Evolutionary conservation across 192 early-diverging fungal species (phyloP).

Genomic region (Umbelopsis vinacea): DNA sequence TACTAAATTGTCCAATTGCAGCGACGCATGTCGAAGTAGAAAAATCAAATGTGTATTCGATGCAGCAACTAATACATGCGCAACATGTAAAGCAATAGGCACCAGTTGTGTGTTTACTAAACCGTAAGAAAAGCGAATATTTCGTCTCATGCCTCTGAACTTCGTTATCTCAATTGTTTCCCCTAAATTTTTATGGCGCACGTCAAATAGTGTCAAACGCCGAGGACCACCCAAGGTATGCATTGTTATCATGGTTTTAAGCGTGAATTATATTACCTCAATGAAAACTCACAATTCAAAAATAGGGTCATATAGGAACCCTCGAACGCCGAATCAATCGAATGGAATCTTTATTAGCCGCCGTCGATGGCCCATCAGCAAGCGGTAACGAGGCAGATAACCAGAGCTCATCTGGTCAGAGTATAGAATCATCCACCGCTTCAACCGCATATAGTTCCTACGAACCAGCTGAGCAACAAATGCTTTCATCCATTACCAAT

Average conservation of each 20-base stretch:
- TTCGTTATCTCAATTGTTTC: no score
- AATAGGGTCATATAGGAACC: background rate
- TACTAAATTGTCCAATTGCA: background rate
- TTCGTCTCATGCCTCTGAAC: no score
- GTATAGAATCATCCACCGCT: background rate
- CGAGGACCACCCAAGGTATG: background rate
- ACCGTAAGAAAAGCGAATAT: background rate
- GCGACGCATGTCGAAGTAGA: slow-evolving; percentile 14
- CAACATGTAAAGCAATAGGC: background rate
- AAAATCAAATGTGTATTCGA: slow-evolving; percentile 14
- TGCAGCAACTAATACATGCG: background rate
- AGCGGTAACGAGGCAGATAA: background rate
- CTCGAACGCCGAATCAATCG: slow-evolving; percentile 11
- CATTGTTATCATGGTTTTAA: background rate
- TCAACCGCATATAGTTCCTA: background rate
- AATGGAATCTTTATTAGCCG: slow-evolving; percentile 10
- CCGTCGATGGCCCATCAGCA: background rate
- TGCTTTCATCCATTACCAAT: background rate
- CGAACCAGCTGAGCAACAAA: background rate
- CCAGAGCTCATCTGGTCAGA: background rate
- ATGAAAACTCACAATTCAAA: no score
- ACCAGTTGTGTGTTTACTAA: background rate
- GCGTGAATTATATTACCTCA: no score
- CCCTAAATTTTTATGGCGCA: no score
- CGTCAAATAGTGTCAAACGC: background rate